Evolutionary conservation across 1,284 basidiomycete genomes (phyloP), one percentile per base, ranked within the genome.

Genomic region (Ganoderma boninense): DNA sequence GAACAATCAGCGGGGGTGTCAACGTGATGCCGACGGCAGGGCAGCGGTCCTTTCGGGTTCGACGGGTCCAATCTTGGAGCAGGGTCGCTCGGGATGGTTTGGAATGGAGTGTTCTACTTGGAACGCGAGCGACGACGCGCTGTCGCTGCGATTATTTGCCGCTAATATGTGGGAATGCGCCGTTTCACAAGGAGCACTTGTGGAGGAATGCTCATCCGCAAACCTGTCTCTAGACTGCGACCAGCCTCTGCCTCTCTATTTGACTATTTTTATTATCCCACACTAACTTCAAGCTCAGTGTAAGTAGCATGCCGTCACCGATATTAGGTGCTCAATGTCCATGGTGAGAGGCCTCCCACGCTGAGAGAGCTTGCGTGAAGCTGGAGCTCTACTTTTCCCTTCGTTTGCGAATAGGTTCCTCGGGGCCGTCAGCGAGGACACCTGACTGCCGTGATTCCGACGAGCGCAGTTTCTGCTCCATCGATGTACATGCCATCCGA

Each of bases 101-200:
- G 57, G 57, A 59, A 59, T 59, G 57, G 32, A 59, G 57, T 35
- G 57, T 59, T 59, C 57, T 35, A 38, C 38, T 35, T 38, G 32
- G 57, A 59, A 59, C 32, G 29, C 20, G 18, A 38, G n/a, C 46
- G 4, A 59, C 8, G 57, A 38, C 32, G 57, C 35, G 20, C 26
- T 14, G 5, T 6, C 20, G 13, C 57, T 59, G 56, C 18, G 32
- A 16, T 38, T 38, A 8, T 8, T 59, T 18, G n/a, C 29, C 14
- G 8, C 20, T 59, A 18, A n/a, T 38, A 59, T 38, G 32, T 38
- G 6, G 16, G 7, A 8, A 4, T 26, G 35, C 20, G 18, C 32
- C 2, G 32, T 38, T 32, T 38, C 14, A 32, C 8, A 32, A 38
- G 32, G 16, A 59, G 54, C 1, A 2, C 32, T 32, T 14, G 29